Evolutionary conservation across 345 rosid genomes (phyloP).

Genomic region (Heritiera littoralis): DNA sequence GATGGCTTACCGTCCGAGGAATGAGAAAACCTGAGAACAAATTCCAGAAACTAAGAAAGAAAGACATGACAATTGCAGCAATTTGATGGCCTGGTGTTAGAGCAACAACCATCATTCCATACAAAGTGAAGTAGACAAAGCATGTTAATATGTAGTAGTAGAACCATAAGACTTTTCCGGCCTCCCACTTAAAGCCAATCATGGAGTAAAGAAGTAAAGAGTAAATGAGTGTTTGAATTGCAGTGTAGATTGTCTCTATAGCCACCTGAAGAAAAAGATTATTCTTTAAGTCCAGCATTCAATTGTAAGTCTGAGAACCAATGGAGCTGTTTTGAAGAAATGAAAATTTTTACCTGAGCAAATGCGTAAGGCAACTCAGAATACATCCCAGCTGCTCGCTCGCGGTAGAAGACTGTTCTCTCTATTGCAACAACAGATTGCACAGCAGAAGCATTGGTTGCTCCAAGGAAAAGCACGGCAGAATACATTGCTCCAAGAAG

Average conservation of each 20-base stretch:
- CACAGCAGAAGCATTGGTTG: slow-evolving; percentile 58
- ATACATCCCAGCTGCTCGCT: slow-evolving; percentile 88
- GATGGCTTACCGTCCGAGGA: slow-evolving; percentile 56
- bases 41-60: slow-evolving; percentile 88
- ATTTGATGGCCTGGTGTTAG: slow-evolving; percentile 72
- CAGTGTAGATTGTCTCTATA: slow-evolving; percentile 59
- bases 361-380: slow-evolving; percentile 81
- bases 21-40: slow-evolving; percentile 81
- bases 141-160: slow-evolving; percentile 57
- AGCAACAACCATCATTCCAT: slow-evolving; percentile 81
- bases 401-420: slow-evolving; percentile 82
- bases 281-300: background rate
- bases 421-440: slow-evolving; percentile 67
- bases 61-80: slow-evolving; percentile 69
- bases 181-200: slow-evolving; percentile 74
- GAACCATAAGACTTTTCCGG: slow-evolving; percentile 55
- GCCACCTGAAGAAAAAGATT: slow-evolving; percentile 51
- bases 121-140: slow-evolving; percentile 70
- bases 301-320: background rate
- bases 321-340: too few relatives aligned
- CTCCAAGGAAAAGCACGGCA: slow-evolving; percentile 72
- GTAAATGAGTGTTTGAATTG: slow-evolving; percentile 53
- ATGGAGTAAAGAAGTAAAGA: slow-evolving; percentile 61
- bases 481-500: slow-evolving; percentile 76
- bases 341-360: slow-evolving; percentile 48